Evolutionary conservation across 805 yeast genomes (phyloP).

Genomic region (Torulaspora delbrueckii): DNA sequence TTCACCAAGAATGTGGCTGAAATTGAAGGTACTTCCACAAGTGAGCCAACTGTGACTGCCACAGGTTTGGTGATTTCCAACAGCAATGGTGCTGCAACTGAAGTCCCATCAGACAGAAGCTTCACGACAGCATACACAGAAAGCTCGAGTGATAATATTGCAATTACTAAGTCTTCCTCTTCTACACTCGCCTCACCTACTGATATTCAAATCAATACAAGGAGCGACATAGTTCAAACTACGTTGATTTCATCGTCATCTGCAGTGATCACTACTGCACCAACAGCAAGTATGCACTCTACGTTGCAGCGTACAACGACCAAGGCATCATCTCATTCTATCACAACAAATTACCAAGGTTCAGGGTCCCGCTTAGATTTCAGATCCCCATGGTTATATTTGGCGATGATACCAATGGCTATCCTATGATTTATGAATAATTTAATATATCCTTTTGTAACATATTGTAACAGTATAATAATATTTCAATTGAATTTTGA

Average conservation of each 20-base stretch:
- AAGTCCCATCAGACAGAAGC: background rate
- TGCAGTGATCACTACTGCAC: background rate
- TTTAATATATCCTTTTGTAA: background rate
- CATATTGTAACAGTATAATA: background rate
- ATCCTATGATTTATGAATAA: background rate
- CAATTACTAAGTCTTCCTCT: background rate
- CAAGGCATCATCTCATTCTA: background rate
- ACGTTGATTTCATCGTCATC: background rate
- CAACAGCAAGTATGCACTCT: background rate
- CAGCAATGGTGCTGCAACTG: background rate
- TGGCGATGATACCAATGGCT: slow-evolving; percentile 6
- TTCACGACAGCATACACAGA: background rate
- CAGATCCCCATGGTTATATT: background rate
- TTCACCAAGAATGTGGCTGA: too few relatives aligned
- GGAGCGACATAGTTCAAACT: background rate
- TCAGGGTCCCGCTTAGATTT: background rate
- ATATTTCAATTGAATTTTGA: slow-evolving; percentile 2
- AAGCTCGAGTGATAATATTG: background rate
- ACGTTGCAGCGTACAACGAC: background rate
- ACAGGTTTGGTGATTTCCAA: background rate
- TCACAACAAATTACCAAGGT: slow-evolving; percentile 2
- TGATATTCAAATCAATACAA: background rate
- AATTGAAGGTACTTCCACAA: too few relatives aligned
- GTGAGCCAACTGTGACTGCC: background rate
- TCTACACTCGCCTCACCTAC: background rate